These are phyloP conservation scores for Rhizophagus clarus DNA, from an alignment of 192 early-diverging fungal genomes.

Conservation along the genomic window DNA sequence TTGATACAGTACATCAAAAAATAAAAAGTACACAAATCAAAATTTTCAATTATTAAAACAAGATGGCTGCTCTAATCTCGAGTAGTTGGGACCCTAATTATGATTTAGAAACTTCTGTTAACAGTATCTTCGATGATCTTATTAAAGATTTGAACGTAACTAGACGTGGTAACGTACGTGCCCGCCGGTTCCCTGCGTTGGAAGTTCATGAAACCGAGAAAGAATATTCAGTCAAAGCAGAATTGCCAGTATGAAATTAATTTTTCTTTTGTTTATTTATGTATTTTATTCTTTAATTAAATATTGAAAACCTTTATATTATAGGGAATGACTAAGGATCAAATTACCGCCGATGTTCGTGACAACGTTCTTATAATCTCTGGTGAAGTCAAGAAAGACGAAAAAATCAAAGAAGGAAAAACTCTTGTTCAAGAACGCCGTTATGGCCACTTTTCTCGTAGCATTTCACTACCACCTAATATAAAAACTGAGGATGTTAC, in stretches of 20 bases:
- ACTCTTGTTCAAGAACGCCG: constrained; percentile 52
- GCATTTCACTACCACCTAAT: constrained; percentile 48
- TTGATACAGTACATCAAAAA: too few relatives aligned
- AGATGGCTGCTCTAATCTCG: too few relatives aligned
- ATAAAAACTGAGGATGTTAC: constrained; percentile 47
- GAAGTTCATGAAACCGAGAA: constrained; percentile 19
- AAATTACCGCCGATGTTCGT: constrained; percentile 52
- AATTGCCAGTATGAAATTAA: background rate
- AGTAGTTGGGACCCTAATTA: too few relatives aligned
- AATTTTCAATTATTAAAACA: too few relatives aligned
- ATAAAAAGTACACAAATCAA: too few relatives aligned
- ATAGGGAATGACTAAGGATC: constrained; percentile 52
- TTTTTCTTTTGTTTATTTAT: background rate
- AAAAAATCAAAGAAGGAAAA: constrained; percentile 43
- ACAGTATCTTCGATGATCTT: background rate
- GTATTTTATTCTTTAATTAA: too few relatives aligned
- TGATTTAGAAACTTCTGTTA: too few relatives aligned
- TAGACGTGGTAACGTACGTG: background rate
- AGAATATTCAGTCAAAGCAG: background rate
- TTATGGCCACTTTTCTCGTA: constrained; percentile 51
- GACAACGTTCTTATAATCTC: constrained; percentile 50
- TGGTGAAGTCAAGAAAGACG: constrained; percentile 41
- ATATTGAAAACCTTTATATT: too few relatives aligned
- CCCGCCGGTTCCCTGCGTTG: background rate
- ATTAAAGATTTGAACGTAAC: background rate